Evolutionary conservation across 768 basidiomycete species (phyloP), one percentile per base, ranked within the genome.

Genomic region (Suillus paluster): DNA sequence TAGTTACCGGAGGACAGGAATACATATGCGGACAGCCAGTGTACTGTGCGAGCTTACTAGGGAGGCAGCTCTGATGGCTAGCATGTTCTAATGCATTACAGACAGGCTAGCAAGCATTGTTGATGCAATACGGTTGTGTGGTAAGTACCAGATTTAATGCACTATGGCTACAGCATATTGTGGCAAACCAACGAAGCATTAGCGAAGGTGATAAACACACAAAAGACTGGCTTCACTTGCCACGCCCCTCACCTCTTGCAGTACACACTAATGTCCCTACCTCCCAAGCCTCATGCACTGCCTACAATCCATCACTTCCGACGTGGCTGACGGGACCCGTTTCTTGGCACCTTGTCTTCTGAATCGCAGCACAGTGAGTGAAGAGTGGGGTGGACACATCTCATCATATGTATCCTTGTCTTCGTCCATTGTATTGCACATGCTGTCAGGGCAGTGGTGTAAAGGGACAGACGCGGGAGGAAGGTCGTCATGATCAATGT

Each of bases 331-430:
- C n/a, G n/a, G n/a, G n/a, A n/a, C n/a, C n/a, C 73, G 74, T 44
- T 76, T 75, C 61, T 68, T 65, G 36, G 50, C 44, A 57, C 19
- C 8, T 34, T 11, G 2, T 7, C 21, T 42, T 59, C n/a, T n/a
- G n/a, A n/a, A n/a, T n/a, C n/a, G 1, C 60, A 21, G 14, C 83
- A 63, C 3, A 80, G 67, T 6, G 80, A 63, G 12, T 9, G 82
- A 83, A 38, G 77, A 79, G 30, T 50, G 59, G n/a, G 79, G 75
- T n/a, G 83, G 68, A 67, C 75, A 73, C 68, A 80, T 77, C 23
- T 81, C 79, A n/a, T 80, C 83, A 21, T 77, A 74, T 11, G 75
- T 75, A 11, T 77, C 75, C 8, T 71, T 74, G 21, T 66, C 73
- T 19, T 55, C 53, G 58, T 63, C 57, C 11, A 36, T 52, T 3